Conservation (phyloP, 2,329 filamentous ascomycete genomes). For the Xylaria sp. region DNA sequence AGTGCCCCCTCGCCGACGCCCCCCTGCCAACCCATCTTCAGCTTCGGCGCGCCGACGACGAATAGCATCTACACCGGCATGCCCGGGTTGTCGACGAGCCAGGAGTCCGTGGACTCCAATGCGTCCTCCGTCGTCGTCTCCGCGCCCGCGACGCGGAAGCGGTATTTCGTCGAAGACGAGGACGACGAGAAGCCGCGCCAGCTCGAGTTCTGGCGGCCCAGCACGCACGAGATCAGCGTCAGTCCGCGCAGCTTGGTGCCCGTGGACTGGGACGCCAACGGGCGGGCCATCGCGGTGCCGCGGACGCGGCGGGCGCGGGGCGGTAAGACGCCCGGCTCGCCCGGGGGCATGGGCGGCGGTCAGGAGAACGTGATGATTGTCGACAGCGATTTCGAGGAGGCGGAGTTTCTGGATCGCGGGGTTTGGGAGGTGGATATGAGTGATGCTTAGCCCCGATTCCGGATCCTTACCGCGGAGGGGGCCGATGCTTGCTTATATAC, state of each 20-base stretch:
- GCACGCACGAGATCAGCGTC: conserved; percentile 35
- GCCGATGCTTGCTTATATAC: not conserved
- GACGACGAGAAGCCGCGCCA: conserved; percentile 29
- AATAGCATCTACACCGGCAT: conserved; percentile 28
- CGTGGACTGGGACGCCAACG: conserved; percentile 32
- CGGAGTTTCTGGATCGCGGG: conserved; percentile 53
- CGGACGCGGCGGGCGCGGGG: conserved; percentile 23
- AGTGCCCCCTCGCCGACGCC: not conserved
- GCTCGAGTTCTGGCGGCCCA: conserved; percentile 21
- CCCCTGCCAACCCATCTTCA: conserved; percentile 17
- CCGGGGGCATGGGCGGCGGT: conserved; percentile 17
- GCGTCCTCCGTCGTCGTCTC: conserved; percentile 20
- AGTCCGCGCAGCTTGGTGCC: conserved; percentile 38
- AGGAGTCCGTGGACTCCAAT: conserved; percentile 45
- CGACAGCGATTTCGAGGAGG: conserved; percentile 61
- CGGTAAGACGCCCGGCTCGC: conserved; percentile 20
- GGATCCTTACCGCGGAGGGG: not conserved
- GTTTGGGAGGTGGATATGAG: conserved; percentile 40
- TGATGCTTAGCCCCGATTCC: conserved; percentile 23
- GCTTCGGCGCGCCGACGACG: conserved; percentile 13
- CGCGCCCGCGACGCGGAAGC: conserved; percentile 39
- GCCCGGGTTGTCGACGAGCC: conserved; percentile 50
- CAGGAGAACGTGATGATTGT: conserved; percentile 44
- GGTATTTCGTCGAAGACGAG: conserved; percentile 42
- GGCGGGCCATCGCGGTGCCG: conserved; percentile 47